These are phyloP conservation scores for Boletus sp. DNA, from an alignment of 768 basidiomycete species.

Conservation along the genomic window DNA sequence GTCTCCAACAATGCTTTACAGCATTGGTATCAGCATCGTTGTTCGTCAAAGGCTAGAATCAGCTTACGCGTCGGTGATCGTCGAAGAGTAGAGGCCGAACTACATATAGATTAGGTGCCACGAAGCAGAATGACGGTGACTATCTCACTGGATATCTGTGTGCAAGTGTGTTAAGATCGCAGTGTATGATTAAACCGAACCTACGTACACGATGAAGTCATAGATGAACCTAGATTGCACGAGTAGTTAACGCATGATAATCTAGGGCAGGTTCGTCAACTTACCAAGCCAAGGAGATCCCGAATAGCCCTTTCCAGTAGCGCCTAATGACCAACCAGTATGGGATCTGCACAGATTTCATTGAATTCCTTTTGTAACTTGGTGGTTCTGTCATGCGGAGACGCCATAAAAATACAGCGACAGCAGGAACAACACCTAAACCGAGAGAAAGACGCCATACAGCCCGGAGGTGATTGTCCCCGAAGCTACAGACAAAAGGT, in stretches of 20 bases:
- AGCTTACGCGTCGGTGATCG: conserved; percentile 61
- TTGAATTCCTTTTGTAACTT: conserved; percentile 70
- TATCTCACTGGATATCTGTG: conserved; percentile 59
- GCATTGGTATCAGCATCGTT: neutral
- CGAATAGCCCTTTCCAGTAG: conserved; percentile 73
- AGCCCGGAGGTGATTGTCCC: conserved; percentile 72
- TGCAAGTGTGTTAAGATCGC: neutral
- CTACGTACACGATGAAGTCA: conserved; percentile 71
- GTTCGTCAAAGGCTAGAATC: neutral
- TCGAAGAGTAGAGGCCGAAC: conserved; percentile 82
- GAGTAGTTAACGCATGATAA: neutral
- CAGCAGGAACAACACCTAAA: conserved; percentile 77
- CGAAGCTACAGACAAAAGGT: conserved; percentile 48
- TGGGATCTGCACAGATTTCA: conserved; percentile 72
- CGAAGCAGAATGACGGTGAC: neutral
- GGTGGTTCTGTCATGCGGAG: conserved; percentile 78
- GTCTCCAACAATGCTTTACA: conserved; percentile 54
- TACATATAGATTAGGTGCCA: conserved; percentile 23
- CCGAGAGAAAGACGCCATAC: conserved; percentile 88
- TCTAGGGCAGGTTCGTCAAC: neutral
- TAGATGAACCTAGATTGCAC: conserved; percentile 58
- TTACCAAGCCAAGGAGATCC: conserved; percentile 75
- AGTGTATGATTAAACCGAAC: neutral
- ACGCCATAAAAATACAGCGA: conserved; percentile 84
- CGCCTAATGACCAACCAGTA: conserved; percentile 73